phyloP scores from a whole-genome alignment of 1,139 yeast genomes.

The Saccharomyces uvarum region DNA sequence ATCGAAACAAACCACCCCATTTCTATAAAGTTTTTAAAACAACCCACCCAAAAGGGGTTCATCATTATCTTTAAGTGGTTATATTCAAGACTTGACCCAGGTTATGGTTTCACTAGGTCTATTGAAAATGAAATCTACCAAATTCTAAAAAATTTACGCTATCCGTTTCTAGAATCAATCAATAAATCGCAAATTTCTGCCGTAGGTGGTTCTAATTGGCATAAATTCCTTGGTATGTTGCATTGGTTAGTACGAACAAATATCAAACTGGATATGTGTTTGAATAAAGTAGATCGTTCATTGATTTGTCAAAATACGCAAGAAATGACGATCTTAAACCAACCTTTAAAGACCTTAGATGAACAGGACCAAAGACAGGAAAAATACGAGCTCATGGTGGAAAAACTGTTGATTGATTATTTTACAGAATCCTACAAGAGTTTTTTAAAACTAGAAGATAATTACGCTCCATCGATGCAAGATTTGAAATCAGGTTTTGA shows the following conservation, averaged over 20 bases:
- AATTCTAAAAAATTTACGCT: constrained; percentile 55
- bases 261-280: constrained; percentile 39
- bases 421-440: constrained; percentile 60
- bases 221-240: constrained; percentile 68
- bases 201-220: constrained; percentile 91
- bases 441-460: constrained; percentile 57
- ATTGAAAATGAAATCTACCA: constrained; percentile 72
- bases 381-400: constrained; percentile 37
- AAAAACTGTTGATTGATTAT: constrained; percentile 58
- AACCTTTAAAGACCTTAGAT: constrained; percentile 36
- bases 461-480: constrained; percentile 45
- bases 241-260: constrained; percentile 68
- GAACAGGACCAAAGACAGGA: constrained; percentile 34
- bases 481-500: constrained; percentile 54
- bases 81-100: constrained; percentile 71
- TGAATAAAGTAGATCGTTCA: constrained; percentile 19
- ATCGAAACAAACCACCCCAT: constrained; percentile 65
- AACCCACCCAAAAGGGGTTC: constrained; percentile 87
- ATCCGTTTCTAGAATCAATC: constrained; percentile 75
- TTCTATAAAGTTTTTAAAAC: constrained; percentile 54
- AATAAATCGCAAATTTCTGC: constrained; percentile 83
- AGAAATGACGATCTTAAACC: constrained; percentile 33
- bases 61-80: constrained; percentile 71
- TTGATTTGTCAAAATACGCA: constrained; percentile 26
- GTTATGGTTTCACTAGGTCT: constrained; percentile 58